phyloP scores from a whole-genome alignment of 2,329 filamentous ascomycete species.

The Penicillium brasilianum region DNA sequence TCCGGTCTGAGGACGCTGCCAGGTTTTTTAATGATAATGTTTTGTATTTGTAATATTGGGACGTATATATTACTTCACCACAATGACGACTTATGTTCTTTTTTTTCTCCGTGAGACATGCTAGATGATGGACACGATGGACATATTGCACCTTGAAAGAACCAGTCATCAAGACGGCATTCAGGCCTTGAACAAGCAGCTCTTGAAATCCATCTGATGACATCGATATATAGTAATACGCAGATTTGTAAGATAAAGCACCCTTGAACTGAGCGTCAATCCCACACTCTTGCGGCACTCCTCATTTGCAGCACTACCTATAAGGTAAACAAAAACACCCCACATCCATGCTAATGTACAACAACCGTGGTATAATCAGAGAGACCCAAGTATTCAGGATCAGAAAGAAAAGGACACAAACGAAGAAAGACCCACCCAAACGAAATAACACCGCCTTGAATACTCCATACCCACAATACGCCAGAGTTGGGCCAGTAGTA shows the following conservation, averaged over 20 bases:
- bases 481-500: neutral
- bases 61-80: too few species aligned
- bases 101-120: too few species aligned
- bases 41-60: neutral
- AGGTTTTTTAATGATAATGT: neutral
- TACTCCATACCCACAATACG: slow-evolving; percentile 22
- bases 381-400: neutral
- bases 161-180: neutral
- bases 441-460: neutral
- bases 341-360: slow-evolving; percentile 33
- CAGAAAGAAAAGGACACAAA: neutral
- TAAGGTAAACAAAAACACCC: slow-evolving; percentile 20
- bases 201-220: neutral
- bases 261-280: neutral
- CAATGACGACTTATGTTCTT: too few species aligned
- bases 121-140: neutral
- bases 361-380: slow-evolving; percentile 25
- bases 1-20: slow-evolving; percentile 15
- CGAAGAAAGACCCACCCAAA: slow-evolving; percentile 7
- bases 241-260: neutral
- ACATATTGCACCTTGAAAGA: neutral
- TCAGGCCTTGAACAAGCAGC: neutral
- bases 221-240: neutral
- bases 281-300: neutral
- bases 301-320: slow-evolving; percentile 11